phyloP scores from a whole-genome alignment of 495 filamentous ascomycete species.

The Neurospora sp. region DNA sequence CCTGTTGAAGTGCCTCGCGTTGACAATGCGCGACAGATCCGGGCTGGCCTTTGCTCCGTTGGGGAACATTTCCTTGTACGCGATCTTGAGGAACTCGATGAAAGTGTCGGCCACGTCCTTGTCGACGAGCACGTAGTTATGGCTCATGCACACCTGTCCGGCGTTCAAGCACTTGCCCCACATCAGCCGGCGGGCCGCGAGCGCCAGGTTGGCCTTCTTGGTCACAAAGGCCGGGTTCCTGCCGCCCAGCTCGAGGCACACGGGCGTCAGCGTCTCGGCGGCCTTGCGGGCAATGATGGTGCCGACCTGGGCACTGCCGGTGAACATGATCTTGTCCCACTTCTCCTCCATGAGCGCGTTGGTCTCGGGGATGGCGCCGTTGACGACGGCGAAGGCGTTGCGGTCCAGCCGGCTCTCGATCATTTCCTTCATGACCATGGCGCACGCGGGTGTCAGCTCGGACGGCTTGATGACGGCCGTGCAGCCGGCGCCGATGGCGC shows the following conservation, averaged over 20 bases:
- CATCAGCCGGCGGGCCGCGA: conserved; percentile 75
- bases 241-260: conserved; percentile 82
- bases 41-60: conserved; percentile 62
- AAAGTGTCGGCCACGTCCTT: conserved; percentile 59
- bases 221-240: conserved; percentile 84
- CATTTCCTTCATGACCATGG: conserved; percentile 69
- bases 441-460: conserved; percentile 64
- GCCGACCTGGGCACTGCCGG: conserved; percentile 65
- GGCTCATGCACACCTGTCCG: conserved; percentile 79
- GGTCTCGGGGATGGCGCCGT: conserved; percentile 71
- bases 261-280: conserved; percentile 81
- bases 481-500: conserved; percentile 86
- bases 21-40: conserved; percentile 73
- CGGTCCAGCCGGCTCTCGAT: conserved; percentile 64
- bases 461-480: conserved; percentile 84
- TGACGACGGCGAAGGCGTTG: conserved; percentile 65
- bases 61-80: conserved; percentile 73
- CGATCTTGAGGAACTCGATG: conserved; percentile 59
- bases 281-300: conserved; percentile 86
- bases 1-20: conserved; percentile 65
- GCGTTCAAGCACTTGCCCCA: conserved; percentile 83
- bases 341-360: conserved; percentile 73
- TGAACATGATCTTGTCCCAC: conserved; percentile 98
- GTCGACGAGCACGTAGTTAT: conserved; percentile 84
- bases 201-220: conserved; percentile 62